Evolutionary conservation across 169 alveolate species (phyloP).

Genomic region (Nephromyces sp.): DNA sequence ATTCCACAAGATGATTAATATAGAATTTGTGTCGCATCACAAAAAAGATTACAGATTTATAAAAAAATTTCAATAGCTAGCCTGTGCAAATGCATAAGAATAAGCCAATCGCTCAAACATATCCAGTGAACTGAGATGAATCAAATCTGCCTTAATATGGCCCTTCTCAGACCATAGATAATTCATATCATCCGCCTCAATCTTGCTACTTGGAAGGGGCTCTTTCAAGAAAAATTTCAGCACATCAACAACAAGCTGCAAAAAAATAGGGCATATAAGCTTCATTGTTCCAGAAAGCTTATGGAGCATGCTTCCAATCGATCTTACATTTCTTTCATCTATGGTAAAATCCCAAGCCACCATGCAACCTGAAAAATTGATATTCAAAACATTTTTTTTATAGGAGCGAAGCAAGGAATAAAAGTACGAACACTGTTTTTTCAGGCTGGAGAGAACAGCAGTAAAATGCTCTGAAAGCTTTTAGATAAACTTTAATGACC

Average conservation of each 20-base stretch:
- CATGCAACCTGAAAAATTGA: constrained; percentile 30
- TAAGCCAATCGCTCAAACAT: constrained; percentile 54
- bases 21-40: not conserved
- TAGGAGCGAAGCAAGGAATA: no score
- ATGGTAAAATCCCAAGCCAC: constrained; percentile 50
- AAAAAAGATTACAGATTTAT: not conserved
- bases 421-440: no score
- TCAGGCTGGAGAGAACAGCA: no score
- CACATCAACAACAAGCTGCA: not conserved
- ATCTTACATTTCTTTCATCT: constrained; percentile 44
- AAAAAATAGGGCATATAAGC: not conserved
- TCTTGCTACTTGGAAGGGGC: constrained; percentile 8
- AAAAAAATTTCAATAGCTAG: not conserved
- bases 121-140: constrained; percentile 50
- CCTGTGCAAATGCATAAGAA: constrained; percentile 69
- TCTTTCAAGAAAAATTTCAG: constrained; percentile 8
- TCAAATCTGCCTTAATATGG: constrained; percentile 53
- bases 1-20: no score
- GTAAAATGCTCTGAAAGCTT: no score
- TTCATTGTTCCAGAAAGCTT: not conserved
- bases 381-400: no score
- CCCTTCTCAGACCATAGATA: constrained; percentile 48
- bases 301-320: constrained; percentile 2
- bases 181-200: constrained; percentile 41
- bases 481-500: no score